Percentiles rank a stretch among this genome's conserved stretches.
phyloP scores from a whole-genome alignment of 441 rosid genomes.

The Croton setiger region DNA sequence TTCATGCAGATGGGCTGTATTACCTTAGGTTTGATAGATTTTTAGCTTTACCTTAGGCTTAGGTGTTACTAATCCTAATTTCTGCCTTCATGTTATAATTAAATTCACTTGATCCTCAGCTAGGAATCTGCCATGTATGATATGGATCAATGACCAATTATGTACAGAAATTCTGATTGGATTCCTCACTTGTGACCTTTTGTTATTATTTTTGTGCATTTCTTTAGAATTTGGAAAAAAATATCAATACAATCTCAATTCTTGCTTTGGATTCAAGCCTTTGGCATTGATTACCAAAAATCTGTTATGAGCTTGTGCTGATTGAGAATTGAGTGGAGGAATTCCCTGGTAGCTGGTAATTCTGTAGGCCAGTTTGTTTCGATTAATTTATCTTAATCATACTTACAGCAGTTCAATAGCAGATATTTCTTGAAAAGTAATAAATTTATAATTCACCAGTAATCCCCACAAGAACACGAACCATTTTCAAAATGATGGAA shows the following conservation, averaged over 20 bases:
- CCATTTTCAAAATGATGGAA: slow-evolving; percentile 70
- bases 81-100: neutral
- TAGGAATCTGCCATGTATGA: slow-evolving; percentile 14
- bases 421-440: too few species aligned
- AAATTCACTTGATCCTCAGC: slow-evolving; percentile 4
- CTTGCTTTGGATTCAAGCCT: neutral
- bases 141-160: slow-evolving; percentile 13
- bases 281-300: neutral
- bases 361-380: neutral
- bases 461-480: slow-evolving; percentile 65
- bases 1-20: slow-evolving; percentile 7
- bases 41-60: neutral
- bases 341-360: neutral
- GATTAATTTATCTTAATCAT: too few species aligned
- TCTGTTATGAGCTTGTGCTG: too few species aligned
- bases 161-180: slow-evolving; percentile 26
- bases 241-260: neutral
- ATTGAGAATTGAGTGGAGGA: neutral
- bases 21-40: slow-evolving; percentile 12
- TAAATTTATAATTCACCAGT: slow-evolving; percentile 40
- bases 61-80: slow-evolving; percentile 19
- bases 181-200: neutral
- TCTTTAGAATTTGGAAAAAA: neutral
- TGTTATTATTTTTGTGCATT: too few species aligned
- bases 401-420: neutral